Base-by-base conservation (phyloP, 345 rosid genomes). In the Viola odorata region DNA sequence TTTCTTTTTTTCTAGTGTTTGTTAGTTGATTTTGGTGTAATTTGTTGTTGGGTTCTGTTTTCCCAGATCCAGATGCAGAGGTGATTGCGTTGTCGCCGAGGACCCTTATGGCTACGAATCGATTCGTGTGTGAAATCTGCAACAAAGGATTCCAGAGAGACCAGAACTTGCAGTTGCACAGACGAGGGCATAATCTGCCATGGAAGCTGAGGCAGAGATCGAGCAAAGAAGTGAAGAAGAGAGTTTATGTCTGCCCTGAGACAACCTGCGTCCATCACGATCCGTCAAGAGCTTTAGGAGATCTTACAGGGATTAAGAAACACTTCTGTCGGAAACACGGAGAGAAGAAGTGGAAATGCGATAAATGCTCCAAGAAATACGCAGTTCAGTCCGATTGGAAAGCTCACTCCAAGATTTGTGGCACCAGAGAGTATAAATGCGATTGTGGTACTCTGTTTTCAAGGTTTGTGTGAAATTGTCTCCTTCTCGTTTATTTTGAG, bases 301-400 rank as follows among this genome's bases (percentile, higher is more conserved):
- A 92, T 84, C 87, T 92, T 37, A 92, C 97, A 0, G 99, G 98
- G 14, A 92, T 92, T 48, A 92, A 92, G 87, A 92, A 92, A 75
- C 99, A 92, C 72, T 92, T 89, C 61, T 92, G 95, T 71, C 81
- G 99, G 64, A 92, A 92, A 77, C 99, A 92, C 45, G 96, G 97
- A 0, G 99, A 92, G 78, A 90, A 92, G 82, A 92, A 86, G 69
- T 90, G 91, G 91, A 92, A 89, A 72, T 92, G 98, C 61, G 97
- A 92, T 6, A 92, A 89, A 71, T 92, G 98, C 58, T 81, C 91
- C 1, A 94, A 94, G 85, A 84, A 87, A 61, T 94, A 94, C 36
- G 99, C 99, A 3, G 97, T 94, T 14, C 97, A 86, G 67, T 94
- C 97, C 3, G 99, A 94, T 81, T 94, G 91, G 88, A 94, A 94